Percentiles rank a stretch among this genome's conserved stretches.
These are phyloP conservation scores for Metschnikowia amazonensis DNA, from an alignment of 805 yeast genomes.

Conservation along the genomic window DNA sequence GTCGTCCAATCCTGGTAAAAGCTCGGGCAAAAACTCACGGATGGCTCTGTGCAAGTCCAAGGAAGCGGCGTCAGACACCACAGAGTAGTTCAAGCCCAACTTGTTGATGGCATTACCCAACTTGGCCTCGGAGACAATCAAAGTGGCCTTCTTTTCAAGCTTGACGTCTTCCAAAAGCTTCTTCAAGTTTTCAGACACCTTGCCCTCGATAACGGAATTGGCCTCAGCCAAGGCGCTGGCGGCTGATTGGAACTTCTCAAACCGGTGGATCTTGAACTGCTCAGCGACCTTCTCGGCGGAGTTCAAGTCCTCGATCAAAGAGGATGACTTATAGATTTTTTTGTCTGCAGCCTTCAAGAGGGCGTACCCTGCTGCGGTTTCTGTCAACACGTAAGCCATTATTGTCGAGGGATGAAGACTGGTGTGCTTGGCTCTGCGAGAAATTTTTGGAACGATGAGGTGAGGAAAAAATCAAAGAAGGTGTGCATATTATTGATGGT, in stretches of 20 bases:
- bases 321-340: slow-evolving; percentile 83
- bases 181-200: slow-evolving; percentile 81
- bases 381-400: slow-evolving; percentile 90
- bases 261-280: slow-evolving; percentile 91
- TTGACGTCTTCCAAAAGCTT: slow-evolving; percentile 70
- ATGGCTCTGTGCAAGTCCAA: slow-evolving; percentile 93
- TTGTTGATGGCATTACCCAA: slow-evolving; percentile 95
- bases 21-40: slow-evolving; percentile 88
- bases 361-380: slow-evolving; percentile 99
- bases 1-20: slow-evolving; percentile 89
- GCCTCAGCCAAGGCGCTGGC: slow-evolving; percentile 96
- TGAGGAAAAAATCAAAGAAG: slow-evolving; percentile 10
- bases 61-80: slow-evolving; percentile 92
- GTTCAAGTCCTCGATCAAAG: slow-evolving; percentile 71
- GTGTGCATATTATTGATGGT: slow-evolving; percentile 4
- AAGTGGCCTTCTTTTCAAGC: slow-evolving; percentile 76
- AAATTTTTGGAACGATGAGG: slow-evolving; percentile 17
- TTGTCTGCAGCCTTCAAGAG: slow-evolving; percentile 95
- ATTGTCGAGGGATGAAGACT: slow-evolving; percentile 7
- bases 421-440: slow-evolving; percentile 9
- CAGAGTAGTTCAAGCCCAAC: slow-evolving; percentile 79
- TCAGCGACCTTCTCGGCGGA: slow-evolving; percentile 80
- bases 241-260: slow-evolving; percentile 91
- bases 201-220: slow-evolving; percentile 87
- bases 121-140: slow-evolving; percentile 92